Evolutionary conservation across 2,329 filamentous ascomycete genomes (phyloP).

Genomic region (Penicillium glabrum): DNA sequence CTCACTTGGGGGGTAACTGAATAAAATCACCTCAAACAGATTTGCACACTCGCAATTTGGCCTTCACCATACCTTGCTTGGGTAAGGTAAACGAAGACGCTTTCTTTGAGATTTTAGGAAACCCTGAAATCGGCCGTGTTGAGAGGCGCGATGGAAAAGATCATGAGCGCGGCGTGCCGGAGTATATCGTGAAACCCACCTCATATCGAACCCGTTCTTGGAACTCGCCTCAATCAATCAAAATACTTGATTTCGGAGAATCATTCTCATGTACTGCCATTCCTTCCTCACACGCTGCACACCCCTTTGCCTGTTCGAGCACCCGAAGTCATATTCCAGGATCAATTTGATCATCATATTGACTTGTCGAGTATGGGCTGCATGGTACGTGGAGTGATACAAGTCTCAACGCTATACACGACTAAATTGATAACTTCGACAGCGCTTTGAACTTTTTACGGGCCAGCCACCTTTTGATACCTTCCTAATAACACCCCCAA

Average conservation of each 20-base stretch:
- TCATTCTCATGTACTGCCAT: slow-evolving; percentile 30
- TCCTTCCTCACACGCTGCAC: slow-evolving; percentile 20
- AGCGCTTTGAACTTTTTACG: slow-evolving; percentile 42
- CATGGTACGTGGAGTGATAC: slow-evolving; percentile 27
- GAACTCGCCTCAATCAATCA: slow-evolving; percentile 18
- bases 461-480: slow-evolving; percentile 42
- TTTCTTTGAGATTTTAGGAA: slow-evolving; percentile 23
- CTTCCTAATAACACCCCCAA: slow-evolving; percentile 32
- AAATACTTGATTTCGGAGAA: slow-evolving; percentile 43
- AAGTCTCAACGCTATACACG: background rate
- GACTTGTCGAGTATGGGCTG: slow-evolving; percentile 43
- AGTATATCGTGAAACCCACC: slow-evolving; percentile 23
- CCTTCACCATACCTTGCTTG: slow-evolving; percentile 20
- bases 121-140: slow-evolving; percentile 27
- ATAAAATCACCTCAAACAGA: too few species aligned
- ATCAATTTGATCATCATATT: slow-evolving; percentile 35
- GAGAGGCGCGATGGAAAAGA: slow-evolving; percentile 21
- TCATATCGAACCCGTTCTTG: slow-evolving; percentile 4
- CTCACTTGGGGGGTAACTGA: too few species aligned
- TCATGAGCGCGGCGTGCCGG: slow-evolving; percentile 19
- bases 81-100: slow-evolving; percentile 13
- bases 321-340: slow-evolving; percentile 41
- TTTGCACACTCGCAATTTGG: slow-evolving; percentile 30
- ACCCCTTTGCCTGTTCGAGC: slow-evolving; percentile 37
- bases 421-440: slow-evolving; percentile 10